Evolutionary conservation across 192 early-diverging fungal genomes (phyloP).

Genomic region (Gryganskiella cystojenkinii): DNA sequence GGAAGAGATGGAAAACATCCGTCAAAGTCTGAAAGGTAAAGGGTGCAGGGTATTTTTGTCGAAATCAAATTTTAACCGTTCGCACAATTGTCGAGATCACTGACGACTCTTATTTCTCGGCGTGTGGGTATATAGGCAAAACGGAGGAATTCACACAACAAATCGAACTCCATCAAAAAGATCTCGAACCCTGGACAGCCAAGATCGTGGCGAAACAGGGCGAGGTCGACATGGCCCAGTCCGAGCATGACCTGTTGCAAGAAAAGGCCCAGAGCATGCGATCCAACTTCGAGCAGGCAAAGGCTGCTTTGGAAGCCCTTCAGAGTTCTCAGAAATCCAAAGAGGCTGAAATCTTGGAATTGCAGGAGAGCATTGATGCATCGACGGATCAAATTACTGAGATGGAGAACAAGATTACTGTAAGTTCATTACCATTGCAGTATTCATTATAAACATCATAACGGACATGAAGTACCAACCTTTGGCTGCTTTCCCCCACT

Average conservation of each 20-base stretch:
- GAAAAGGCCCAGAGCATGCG: constrained; percentile 65
- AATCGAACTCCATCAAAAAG: constrained; percentile 87
- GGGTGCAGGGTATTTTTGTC: background rate
- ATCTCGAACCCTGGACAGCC: constrained; percentile 89
- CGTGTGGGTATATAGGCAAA: constrained; percentile 80
- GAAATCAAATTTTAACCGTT: background rate
- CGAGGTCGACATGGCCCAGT: constrained; percentile 78
- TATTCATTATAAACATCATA: no score
- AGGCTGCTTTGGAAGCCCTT: constrained; percentile 50
- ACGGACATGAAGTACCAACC: background rate
- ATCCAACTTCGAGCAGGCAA: constrained; percentile 69
- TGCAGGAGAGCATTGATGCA: constrained; percentile 50
- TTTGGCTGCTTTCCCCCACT: background rate
- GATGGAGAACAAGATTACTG: constrained; percentile 50
- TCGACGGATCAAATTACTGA: constrained; percentile 41
- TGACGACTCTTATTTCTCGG: no score
- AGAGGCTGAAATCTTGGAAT: constrained; percentile 53
- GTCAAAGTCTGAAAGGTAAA: constrained; percentile 69
- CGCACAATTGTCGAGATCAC: no score
- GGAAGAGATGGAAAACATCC: constrained; percentile 78
- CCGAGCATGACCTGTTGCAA: constrained; percentile 84
- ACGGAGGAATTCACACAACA: constrained; percentile 83
- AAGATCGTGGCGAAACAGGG: constrained; percentile 81
- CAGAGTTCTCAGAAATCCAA: constrained; percentile 55
- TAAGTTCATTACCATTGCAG: background rate